phyloP scores from a whole-genome alignment of 192 early-diverging fungal genomes.

The Coemansia sp. region DNA sequence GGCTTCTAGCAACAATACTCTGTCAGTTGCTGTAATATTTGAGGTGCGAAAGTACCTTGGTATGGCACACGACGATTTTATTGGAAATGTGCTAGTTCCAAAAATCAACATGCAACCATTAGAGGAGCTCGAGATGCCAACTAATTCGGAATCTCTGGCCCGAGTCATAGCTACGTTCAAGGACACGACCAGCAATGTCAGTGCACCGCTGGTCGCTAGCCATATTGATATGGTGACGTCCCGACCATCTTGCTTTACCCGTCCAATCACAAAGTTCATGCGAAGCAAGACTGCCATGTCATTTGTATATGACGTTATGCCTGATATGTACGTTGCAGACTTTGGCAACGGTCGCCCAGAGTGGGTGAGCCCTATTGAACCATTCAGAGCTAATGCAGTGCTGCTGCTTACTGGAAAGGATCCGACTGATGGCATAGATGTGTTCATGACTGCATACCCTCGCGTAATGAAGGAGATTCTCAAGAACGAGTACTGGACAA shows the following conservation, averaged over 20 bases:
- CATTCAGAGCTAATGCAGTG: constrained; percentile 40
- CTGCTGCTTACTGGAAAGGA: constrained; percentile 33
- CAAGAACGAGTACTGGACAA: constrained; percentile 45
- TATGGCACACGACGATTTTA: constrained; percentile 9
- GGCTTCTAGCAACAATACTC: background rate
- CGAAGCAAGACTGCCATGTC: constrained; percentile 28
- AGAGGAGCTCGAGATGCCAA: constrained; percentile 19
- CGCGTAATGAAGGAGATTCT: constrained; percentile 44
- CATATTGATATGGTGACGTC: constrained; percentile 30
- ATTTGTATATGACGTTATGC: constrained; percentile 45
- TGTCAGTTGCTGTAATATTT: constrained; percentile 33
- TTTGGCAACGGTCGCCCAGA: constrained; percentile 40
- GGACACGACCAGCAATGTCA: constrained; percentile 12
- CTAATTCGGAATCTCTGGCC: constrained; percentile 28
- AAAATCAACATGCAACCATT: constrained; percentile 18
- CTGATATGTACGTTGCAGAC: constrained; percentile 45
- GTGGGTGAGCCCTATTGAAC: constrained; percentile 50
- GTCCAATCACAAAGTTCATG: constrained; percentile 27
- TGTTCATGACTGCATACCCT: constrained; percentile 44
- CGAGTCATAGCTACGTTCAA: constrained; percentile 14
- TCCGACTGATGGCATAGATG: constrained; percentile 34
- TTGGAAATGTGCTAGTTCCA: constrained; percentile 43
- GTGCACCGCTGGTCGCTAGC: constrained; percentile 23
- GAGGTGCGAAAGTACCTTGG: constrained; percentile 23
- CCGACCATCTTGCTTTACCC: constrained; percentile 40